A percentile compares a stretch with the other conserved stretches of the same genome.
These are phyloP conservation scores for Pouteria campechiana DNA, from an alignment of 179 eudicot genomes.

Conservation along the genomic window DNA sequence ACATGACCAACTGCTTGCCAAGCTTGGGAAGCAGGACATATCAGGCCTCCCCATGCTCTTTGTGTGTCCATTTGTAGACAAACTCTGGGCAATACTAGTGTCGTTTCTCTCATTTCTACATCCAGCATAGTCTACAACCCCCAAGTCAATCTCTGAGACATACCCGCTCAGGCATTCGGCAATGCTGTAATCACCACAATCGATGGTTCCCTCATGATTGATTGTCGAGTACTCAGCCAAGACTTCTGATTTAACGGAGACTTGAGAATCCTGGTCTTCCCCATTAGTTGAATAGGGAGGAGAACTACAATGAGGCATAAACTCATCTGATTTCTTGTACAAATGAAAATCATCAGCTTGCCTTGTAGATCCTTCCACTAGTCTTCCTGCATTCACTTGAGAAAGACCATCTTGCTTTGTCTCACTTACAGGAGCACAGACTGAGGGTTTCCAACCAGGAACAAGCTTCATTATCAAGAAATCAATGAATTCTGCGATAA, in stretches of 20 bases:
- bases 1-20: slow-evolving; percentile 33
- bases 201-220: slow-evolving; percentile 1
- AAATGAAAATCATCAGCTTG: slow-evolving; percentile 2
- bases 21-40: slow-evolving; percentile 17
- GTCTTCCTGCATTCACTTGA: background rate
- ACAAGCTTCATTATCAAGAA: slow-evolving; percentile 32
- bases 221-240: slow-evolving; percentile 12
- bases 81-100: slow-evolving; percentile 10
- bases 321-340: background rate
- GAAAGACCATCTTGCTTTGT: slow-evolving; percentile 6
- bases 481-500: slow-evolving; percentile 71
- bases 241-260: slow-evolving; percentile 15
- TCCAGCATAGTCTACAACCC: slow-evolving; percentile 15
- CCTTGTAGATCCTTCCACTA: too few relatives aligned
- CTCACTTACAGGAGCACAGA: slow-evolving; percentile 6
- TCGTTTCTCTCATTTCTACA: slow-evolving; percentile 17
- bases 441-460: slow-evolving; percentile 37
- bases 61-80: slow-evolving; percentile 5
- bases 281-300: slow-evolving; percentile 4
- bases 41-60: slow-evolving; percentile 16
- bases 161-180: slow-evolving; percentile 12
- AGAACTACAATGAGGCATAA: slow-evolving; percentile 4
- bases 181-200: slow-evolving; percentile 5
- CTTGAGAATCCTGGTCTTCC: slow-evolving; percentile 20
- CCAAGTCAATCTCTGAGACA: slow-evolving; percentile 24